phyloP scores from a whole-genome alignment of 2,329 filamentous ascomycete genomes.

The Clarireedia hainanense region DNA sequence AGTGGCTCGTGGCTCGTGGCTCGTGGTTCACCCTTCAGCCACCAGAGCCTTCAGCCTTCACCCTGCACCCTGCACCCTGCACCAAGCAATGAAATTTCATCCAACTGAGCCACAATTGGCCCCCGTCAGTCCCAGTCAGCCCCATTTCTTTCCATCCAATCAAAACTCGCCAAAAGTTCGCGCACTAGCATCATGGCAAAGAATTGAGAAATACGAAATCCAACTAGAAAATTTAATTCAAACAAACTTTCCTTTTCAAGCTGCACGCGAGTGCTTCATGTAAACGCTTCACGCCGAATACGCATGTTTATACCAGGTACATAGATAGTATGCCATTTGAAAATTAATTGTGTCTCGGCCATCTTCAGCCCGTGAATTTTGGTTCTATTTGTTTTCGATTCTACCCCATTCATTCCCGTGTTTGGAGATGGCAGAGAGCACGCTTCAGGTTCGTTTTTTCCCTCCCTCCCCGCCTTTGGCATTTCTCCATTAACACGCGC shows the following conservation, averaged over 20 bases:
- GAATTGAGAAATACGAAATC: background rate
- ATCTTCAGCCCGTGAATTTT: too few species aligned
- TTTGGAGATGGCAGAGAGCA: slow-evolving; percentile 27
- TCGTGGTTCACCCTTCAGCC: too few species aligned
- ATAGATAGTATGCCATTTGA: background rate
- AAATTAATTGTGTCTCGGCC: background rate
- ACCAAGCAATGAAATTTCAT: too few species aligned
- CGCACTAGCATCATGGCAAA: background rate
- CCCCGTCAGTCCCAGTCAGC: background rate
- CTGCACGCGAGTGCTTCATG: too few species aligned
- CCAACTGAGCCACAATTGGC: background rate
- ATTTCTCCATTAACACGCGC: slow-evolving; percentile 8
- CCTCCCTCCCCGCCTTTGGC: slow-evolving; percentile 18
- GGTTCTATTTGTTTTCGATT: background rate
- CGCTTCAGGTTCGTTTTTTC: slow-evolving; percentile 23
- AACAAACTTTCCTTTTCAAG: background rate
- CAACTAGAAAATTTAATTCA: slow-evolving; percentile 2
- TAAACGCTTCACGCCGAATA: too few species aligned
- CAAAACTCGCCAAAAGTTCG: background rate
- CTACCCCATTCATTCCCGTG: background rate
- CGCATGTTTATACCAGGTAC: too few species aligned
- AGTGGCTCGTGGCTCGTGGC: too few species aligned
- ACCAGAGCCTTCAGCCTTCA: too few species aligned
- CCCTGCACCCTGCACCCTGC: too few species aligned
- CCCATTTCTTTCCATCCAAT: background rate